Evolutionary conservation across 805 yeast species (phyloP).

Genomic region (Yamadazyma olivae): DNA sequence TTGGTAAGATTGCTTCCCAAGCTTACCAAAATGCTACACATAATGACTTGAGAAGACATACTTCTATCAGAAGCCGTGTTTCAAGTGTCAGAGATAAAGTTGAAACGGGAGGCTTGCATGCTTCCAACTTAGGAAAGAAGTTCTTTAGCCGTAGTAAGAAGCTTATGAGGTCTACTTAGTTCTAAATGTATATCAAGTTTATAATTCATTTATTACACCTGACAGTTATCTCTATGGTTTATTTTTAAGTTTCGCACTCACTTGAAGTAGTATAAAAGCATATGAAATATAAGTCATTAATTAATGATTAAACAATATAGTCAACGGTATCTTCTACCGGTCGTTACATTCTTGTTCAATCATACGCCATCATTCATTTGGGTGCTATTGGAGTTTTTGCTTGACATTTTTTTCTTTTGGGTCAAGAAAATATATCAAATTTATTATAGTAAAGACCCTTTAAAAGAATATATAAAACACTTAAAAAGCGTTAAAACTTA

Average conservation of each 20-base stretch:
- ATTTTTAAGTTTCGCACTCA: too few species aligned
- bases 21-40: conserved; percentile 67
- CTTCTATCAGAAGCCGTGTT: conserved; percentile 44
- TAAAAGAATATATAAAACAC: conserved; percentile 46
- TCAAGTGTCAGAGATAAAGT: conserved; percentile 50
- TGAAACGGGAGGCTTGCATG: conserved; percentile 43
- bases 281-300: neutral
- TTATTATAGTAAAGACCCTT: conserved; percentile 39
- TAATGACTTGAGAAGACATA: conserved; percentile 49
- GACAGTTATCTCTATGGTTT: too few species aligned
- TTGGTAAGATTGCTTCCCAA: conserved; percentile 55
- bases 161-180: conserved; percentile 22
- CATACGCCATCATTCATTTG: conserved; percentile 39
- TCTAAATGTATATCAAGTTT: neutral
- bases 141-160: conserved; percentile 57
- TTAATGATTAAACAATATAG: conserved; percentile 4
- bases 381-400: conserved; percentile 39
- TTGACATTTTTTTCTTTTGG: conserved; percentile 49
- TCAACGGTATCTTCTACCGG: conserved; percentile 16
- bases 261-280: neutral
- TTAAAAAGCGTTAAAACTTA: conserved; percentile 53
- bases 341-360: conserved; percentile 27
- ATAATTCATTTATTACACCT: too few species aligned
- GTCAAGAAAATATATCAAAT: conserved; percentile 32
- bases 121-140: conserved; percentile 55